Base-by-base conservation (phyloP, 768 basidiomycete species). In the Amanita pseudoporphyria region DNA sequence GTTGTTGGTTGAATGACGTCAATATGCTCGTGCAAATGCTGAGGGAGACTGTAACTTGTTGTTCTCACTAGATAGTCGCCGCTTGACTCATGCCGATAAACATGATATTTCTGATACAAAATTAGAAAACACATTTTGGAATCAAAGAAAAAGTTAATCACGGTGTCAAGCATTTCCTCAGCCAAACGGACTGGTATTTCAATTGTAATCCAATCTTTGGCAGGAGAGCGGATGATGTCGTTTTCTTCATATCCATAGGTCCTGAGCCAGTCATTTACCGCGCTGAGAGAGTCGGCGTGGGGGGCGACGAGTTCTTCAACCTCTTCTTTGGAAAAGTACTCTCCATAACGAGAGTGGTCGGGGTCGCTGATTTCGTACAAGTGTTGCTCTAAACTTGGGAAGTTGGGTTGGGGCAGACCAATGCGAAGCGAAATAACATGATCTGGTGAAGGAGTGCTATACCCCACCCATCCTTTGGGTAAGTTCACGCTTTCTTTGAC, bases 1-100 rank as follows among this genome's bases (percentile, higher is more conserved):
- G 83, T 87, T 2, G 85, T 87, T 0, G 85, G 85, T 53, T 86
- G 82, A 24, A 87, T 67, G 26, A 86, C 62, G 32, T 85, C 82
- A 49, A 87, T 60, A 57, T 86, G 82, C 3, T 67, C 64, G 55
- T 80, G 72, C 40, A 87, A 62, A 49, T 73, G 53, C 40, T 69
- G 68, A 0, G 85, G 85, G 14, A 88, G 72, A 56, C 78, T 81
- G 66, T 85, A 87, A 52, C 67, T 69, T 3, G 78, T 80, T n/a
- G 86, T 82, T 47, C 86, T 76, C 52, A 85, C 66, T 31, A 84
- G 60, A 12, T 68, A 61, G 26, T 80, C 77, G 3, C 77, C 81
- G 45, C 67, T 73, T 18, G 66, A 64, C 9, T 62, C 59, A 58
- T 86, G 77, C 47, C 72, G 67, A 73, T 78, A 88, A 33, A 81